Percentiles rank a stretch among this genome's conserved stretches.
Conservation (phyloP, 768 basidiomycete genomes). For the Paxillus involutus region DNA sequence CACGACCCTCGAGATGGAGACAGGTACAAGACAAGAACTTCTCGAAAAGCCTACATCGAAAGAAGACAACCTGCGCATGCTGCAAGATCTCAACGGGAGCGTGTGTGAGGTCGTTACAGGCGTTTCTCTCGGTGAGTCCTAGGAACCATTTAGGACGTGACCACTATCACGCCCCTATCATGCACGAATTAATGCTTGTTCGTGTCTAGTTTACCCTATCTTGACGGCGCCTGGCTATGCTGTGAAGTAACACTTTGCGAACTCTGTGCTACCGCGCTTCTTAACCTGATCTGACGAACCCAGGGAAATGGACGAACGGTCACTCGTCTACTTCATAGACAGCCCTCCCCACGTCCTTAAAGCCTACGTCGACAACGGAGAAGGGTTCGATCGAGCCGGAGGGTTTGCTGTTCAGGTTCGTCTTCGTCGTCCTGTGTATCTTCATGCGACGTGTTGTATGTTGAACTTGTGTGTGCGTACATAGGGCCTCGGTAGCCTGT, state of each 20-base stretch:
- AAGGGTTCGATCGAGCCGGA: slow-evolving; percentile 87
- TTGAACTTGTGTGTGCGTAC: neutral
- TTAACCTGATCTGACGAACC: neutral
- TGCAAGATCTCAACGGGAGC: slow-evolving; percentile 82
- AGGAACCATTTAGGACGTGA: neutral
- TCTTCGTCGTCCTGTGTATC: neutral
- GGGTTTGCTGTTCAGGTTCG: slow-evolving; percentile 92
- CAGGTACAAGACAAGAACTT: slow-evolving; percentile 60
- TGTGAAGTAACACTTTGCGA: slow-evolving; percentile 48
- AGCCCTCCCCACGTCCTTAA: slow-evolving; percentile 56
- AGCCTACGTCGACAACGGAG: slow-evolving; percentile 83
- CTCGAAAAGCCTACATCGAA: slow-evolving; percentile 86
- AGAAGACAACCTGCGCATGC: slow-evolving; percentile 83
- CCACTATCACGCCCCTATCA: neutral
- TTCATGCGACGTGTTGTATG: neutral
- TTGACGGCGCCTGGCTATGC: slow-evolving; percentile 75
- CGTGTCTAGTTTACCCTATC: slow-evolving; percentile 63
- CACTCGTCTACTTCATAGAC: slow-evolving; percentile 75
- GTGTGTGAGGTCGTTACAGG: slow-evolving; percentile 94
- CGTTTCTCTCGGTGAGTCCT: slow-evolving; percentile 69
- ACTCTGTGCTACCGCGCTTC: neutral
- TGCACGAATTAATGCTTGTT: neutral
- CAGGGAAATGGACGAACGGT: slow-evolving; percentile 82
- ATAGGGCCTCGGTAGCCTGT: slow-evolving; percentile 79
- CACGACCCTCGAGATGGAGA: slow-evolving; percentile 45